Evolutionary conservation across 73 alveolate species (phyloP), one percentile per base, ranked within the genome.

Genomic region (Paramecium sexaurelia): DNA sequence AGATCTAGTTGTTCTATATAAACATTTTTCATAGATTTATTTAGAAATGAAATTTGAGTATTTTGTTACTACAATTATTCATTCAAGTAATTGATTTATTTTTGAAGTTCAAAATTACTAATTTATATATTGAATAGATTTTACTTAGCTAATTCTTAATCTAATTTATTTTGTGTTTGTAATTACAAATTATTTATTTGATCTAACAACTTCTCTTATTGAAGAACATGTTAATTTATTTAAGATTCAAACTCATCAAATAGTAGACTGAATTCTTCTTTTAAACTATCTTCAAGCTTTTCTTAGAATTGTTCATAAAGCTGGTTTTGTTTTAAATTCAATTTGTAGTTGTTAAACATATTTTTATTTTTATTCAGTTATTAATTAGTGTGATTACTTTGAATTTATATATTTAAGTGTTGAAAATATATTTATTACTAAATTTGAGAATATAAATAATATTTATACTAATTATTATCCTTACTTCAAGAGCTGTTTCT

Each of bases 291-390:
- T 0, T 61, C 15, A 3, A 61, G 9, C 83, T 61, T 26, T 0
- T 61, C 26, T 9, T 11, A 10, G 26, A 61, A 61, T 24, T 61
- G 26, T 11, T 29, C n/a, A 29, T 10, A 29, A 11, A 61, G 26
- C 3, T 32, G 32, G 10, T 73, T 24, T 22, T 35, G 20, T 39
- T 73, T 33, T 36, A 73, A 73, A 73, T 73, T 73, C 33, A 73
- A 9, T 32, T 73, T 39, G 35, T 73, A 73, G 87, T 73, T 73
- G 87, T 73, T 73, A 73, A 73, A 73, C 87, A 73, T 73, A 27
- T 73, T 26, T 26, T 61, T 29, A 61, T 51, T 22, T n/a, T 26
- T 61, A 61, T 61, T 61, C 83, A 61, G 83, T 61, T 61, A 61
- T 61, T 51, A 51, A 51, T 51, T 51, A 17, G 67, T 51, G 29